Evolutionary conservation across 805 yeast genomes (phyloP).

Genomic region (Monosporozyma servazzii): DNA sequence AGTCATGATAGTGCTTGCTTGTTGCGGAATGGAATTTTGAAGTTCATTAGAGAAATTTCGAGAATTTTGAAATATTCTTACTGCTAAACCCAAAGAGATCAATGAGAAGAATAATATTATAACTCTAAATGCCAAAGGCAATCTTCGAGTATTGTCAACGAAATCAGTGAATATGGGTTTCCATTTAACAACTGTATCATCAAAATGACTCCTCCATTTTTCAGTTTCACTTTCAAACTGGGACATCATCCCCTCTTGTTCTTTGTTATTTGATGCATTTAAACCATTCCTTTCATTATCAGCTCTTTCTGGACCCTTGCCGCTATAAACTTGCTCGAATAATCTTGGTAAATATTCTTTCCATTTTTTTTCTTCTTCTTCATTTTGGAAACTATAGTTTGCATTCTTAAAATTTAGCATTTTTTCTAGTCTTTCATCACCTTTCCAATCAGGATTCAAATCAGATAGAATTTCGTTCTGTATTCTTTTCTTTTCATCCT

Average conservation of each 20-base stretch:
- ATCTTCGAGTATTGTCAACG: conserved; percentile 65
- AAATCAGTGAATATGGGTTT: conserved; percentile 50
- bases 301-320: not conserved
- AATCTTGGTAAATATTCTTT: conserved; percentile 21
- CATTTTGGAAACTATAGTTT: conserved; percentile 3
- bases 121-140: conserved; percentile 68
- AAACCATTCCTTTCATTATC: not conserved
- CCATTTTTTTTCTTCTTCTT: conserved; percentile 24
- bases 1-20: conserved; percentile 90
- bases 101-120: conserved; percentile 49
- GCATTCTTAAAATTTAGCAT: conserved; percentile 33
- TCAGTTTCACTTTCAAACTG: conserved; percentile 19
- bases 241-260: not conserved
- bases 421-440: conserved; percentile 50
- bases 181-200: conserved; percentile 53
- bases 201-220: conserved; percentile 30
- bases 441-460: conserved; percentile 57
- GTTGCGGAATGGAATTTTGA: conserved; percentile 43
- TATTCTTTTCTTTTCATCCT: conserved; percentile 12
- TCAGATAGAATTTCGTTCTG: conserved; percentile 29
- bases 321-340: not conserved
- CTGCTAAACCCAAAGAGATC: conserved; percentile 65
- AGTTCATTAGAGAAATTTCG: conserved; percentile 10
- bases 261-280: not conserved
- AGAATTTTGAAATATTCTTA: conserved; percentile 42